Conservation (phyloP, 148 eudicot species). For the Dysphania ambrosioides region DNA sequence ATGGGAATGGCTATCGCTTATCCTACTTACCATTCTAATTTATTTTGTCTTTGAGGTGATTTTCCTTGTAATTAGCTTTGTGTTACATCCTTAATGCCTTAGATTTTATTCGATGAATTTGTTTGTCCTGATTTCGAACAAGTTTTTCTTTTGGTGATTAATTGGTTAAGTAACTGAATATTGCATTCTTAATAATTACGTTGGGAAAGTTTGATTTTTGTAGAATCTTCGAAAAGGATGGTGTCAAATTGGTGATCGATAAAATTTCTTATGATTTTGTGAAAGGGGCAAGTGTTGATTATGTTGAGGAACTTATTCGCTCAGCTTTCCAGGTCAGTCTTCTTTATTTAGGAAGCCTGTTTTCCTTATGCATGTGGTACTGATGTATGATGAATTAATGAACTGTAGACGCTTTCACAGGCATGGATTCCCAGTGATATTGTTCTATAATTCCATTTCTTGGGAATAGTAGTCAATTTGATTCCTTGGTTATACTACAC, state of each 20-base stretch:
- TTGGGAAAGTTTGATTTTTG: constrained; percentile 20
- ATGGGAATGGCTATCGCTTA: background rate
- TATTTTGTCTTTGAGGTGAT: background rate
- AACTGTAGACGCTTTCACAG: background rate
- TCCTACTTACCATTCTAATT: background rate
- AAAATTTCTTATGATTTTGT: constrained; percentile 83
- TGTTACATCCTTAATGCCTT: background rate
- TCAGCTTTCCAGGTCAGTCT: constrained; percentile 86
- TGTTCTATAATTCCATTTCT: background rate
- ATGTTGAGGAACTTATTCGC: constrained; percentile 95
- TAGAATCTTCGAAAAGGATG: constrained; percentile 85
- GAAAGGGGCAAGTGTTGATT: constrained; percentile 92
- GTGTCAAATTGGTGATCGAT: constrained; percentile 86
- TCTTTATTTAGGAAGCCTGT: background rate
- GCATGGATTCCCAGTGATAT: background rate
- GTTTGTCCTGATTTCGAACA: background rate
- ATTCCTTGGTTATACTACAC: too few species aligned
- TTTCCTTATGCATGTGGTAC: background rate
- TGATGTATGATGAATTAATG: background rate
- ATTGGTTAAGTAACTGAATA: background rate
- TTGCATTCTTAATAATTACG: background rate
- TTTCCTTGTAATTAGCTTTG: background rate
- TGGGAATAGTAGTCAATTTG: too few species aligned
- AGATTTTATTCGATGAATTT: background rate
- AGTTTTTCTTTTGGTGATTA: background rate